phyloP scores from a whole-genome alignment of 495 filamentous ascomycete genomes.

The Annulohypoxylon maeteangense region DNA sequence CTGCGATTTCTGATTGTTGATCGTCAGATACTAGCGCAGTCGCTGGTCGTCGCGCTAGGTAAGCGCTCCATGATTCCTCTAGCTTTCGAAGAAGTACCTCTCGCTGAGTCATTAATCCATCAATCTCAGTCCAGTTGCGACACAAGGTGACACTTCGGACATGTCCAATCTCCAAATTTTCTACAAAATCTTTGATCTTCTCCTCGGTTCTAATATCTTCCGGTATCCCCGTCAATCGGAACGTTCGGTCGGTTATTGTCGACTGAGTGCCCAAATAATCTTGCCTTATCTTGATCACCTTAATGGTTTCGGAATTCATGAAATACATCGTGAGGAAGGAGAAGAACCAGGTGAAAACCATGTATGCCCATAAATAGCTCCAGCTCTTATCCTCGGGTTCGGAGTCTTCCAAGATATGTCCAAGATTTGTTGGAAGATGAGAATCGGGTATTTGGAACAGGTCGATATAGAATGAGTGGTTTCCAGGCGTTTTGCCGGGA shows the following conservation, averaged over 20 bases:
- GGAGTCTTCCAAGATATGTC: background rate
- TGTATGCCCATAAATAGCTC: conserved; percentile 89
- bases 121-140: conserved; percentile 85
- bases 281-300: conserved; percentile 85
- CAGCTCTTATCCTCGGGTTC: conserved; percentile 50
- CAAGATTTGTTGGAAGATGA: background rate
- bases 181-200: conserved; percentile 86
- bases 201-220: conserved; percentile 79
- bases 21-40: background rate
- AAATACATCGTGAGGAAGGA: conserved; percentile 83
- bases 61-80: conserved; percentile 85
- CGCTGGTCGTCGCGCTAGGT: conserved; percentile 53
- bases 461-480: conserved; percentile 5
- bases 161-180: conserved; percentile 89
- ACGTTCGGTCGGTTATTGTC: conserved; percentile 92
- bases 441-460: conserved; percentile 11
- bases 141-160: conserved; percentile 91
- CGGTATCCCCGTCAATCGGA: conserved; percentile 91
- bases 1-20: conserved; percentile 8
- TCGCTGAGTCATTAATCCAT: conserved; percentile 76
- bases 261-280: conserved; percentile 92
- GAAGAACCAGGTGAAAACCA: conserved; percentile 92
- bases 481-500: conserved; percentile 16
- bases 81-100: conserved; percentile 72
- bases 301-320: conserved; percentile 80